These are phyloP conservation scores for Colletotrichum eremochloae DNA, from an alignment of 2,329 filamentous ascomycete species.

Conservation along the genomic window DNA sequence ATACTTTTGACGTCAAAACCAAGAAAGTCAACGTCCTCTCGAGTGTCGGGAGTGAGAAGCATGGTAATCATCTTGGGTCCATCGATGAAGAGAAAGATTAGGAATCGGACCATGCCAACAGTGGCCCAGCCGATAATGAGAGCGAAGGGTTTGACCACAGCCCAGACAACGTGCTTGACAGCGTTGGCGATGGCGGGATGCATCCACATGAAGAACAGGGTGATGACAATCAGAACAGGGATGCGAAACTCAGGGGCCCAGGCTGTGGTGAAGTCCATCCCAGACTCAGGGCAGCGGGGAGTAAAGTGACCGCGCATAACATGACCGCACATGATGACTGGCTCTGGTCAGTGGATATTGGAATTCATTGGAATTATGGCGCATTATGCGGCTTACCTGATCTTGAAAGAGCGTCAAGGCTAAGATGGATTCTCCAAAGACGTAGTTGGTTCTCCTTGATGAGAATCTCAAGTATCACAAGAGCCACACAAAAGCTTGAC, in stretches of 20 bases:
- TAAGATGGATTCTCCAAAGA: background rate
- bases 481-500: background rate
- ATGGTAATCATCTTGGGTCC: conserved; percentile 20
- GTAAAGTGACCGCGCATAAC: conserved; percentile 28
- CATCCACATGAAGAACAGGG: conserved; percentile 25
- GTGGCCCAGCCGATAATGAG: conserved; percentile 24
- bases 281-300: conserved; percentile 14
- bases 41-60: background rate
- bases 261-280: conserved; percentile 23
- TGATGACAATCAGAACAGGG: conserved; percentile 19
- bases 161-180: conserved; percentile 22
- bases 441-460: background rate
- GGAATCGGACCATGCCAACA: conserved; percentile 18
- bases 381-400: background rate
- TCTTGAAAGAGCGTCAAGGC: background rate
- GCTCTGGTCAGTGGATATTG: background rate
- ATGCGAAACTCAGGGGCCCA: conserved; percentile 31
- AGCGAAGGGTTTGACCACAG: conserved; percentile 28
- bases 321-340: conserved; percentile 27
- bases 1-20: conserved; percentile 21
- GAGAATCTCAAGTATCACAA: background rate
- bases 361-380: background rate
- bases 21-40: background rate
- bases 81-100: conserved; percentile 38
- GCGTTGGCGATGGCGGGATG: conserved; percentile 20